A percentile compares a stretch with the other conserved stretches of the same genome.
Evolutionary conservation across 2,329 filamentous ascomycete species (phyloP).

Genomic region (Xylaria sp.): DNA sequence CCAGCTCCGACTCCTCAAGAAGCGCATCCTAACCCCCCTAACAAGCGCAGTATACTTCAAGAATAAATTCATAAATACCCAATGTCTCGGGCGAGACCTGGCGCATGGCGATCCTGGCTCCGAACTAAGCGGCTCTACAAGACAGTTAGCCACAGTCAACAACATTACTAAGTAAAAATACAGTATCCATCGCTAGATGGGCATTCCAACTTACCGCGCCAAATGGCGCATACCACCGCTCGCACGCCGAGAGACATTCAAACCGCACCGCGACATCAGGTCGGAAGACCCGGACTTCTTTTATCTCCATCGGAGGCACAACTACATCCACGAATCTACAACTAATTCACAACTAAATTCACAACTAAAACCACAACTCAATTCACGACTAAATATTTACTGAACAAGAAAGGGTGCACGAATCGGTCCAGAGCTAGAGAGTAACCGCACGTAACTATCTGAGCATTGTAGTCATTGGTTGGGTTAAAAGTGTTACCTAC

Average conservation of each 20-base stretch:
- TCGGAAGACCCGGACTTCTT: conserved; percentile 26
- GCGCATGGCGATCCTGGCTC: conserved; percentile 60
- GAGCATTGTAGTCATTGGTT: too few species aligned
- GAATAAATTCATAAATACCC: conserved; percentile 64
- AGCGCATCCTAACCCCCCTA: conserved; percentile 58
- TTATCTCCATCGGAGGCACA: neutral
- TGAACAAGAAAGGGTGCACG: too few species aligned
- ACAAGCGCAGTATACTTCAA: conserved; percentile 56
- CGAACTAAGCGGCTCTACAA: conserved; percentile 58
- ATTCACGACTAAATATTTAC: too few species aligned
- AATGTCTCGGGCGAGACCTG: conserved; percentile 65
- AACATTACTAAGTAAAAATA: too few species aligned
- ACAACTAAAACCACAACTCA: too few species aligned
- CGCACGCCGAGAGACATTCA: conserved; percentile 49
- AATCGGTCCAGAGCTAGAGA: too few species aligned
- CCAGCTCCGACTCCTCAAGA: conserved; percentile 48
- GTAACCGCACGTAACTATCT: too few species aligned
- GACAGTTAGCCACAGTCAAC: neutral
- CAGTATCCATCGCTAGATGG: neutral
- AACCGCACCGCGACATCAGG: conserved; percentile 34
- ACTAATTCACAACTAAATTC: too few species aligned
- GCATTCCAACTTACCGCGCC: conserved; percentile 36
- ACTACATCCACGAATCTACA: too few species aligned
- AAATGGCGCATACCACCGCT: conserved; percentile 72
- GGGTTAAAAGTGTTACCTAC: too few species aligned